Percentiles rank a stretch among this genome's conserved stretches.
phyloP scores from a whole-genome alignment of 2,329 filamentous ascomycete species.

The Botryosphaeria dothidea region DNA sequence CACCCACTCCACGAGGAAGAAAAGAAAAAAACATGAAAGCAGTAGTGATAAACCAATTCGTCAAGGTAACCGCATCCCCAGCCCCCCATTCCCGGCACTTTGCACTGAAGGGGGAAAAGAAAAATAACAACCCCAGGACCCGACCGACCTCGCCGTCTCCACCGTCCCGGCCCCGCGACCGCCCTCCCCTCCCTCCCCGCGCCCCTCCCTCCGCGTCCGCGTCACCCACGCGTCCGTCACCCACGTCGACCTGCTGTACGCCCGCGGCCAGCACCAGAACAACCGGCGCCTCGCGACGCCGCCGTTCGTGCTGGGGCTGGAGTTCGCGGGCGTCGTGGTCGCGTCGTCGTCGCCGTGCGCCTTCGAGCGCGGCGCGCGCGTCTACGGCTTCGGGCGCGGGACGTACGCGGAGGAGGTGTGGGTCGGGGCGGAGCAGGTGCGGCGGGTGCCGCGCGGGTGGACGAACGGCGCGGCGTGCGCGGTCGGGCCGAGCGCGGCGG shows the following conservation, averaged over 20 bases:
- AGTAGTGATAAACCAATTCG: neutral
- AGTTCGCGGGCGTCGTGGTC: constrained; percentile 59
- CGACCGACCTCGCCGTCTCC: neutral
- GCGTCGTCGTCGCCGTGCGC: constrained; percentile 35
- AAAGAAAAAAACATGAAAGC: neutral
- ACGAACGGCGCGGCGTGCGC: constrained; percentile 53
- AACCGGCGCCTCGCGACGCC: constrained; percentile 57
- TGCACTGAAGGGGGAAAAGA: neutral
- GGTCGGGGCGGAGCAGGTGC: constrained; percentile 42
- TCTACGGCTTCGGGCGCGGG: constrained; percentile 56
- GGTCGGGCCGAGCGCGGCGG: constrained; percentile 54
- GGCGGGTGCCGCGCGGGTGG: constrained; percentile 49
- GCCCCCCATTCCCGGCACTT: neutral
- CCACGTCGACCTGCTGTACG: constrained; percentile 63
- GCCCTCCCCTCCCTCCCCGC: constrained; percentile 32
- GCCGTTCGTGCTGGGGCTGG: constrained; percentile 61
- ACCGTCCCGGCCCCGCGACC: neutral
- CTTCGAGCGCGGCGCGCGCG: constrained; percentile 50
- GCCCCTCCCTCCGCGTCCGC: constrained; percentile 46
- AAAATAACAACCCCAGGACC: neutral
- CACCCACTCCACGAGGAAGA: too few species aligned
- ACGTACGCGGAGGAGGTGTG: constrained; percentile 56
- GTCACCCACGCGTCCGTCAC: constrained; percentile 60
- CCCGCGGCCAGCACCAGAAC: constrained; percentile 61
- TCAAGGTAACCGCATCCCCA: neutral